Evolutionary conservation across 1,284 basidiomycete genomes (phyloP).

Genomic region (Macrocystidia cucumis): DNA sequence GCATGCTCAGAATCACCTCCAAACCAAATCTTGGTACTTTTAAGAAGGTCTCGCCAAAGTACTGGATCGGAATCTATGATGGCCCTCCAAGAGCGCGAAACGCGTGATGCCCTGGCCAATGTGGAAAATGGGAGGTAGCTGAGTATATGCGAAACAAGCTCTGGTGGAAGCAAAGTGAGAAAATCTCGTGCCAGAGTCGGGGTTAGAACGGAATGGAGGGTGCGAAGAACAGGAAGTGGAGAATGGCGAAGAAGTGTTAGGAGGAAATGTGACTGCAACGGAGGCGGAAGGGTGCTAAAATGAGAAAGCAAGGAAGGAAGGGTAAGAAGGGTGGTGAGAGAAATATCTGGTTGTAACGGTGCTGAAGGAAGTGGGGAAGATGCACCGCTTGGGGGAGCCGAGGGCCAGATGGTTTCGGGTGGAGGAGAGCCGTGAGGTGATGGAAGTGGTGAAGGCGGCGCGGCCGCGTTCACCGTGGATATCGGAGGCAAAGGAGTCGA

Average conservation of each 20-base stretch:
- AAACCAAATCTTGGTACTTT: constrained; percentile 77
- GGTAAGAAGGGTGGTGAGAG: constrained; percentile 71
- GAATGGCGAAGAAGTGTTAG: constrained; percentile 81
- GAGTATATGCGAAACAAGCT: constrained; percentile 76
- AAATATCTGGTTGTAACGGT: constrained; percentile 71
- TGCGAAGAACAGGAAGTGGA: constrained; percentile 75
- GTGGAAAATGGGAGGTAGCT: constrained; percentile 71
- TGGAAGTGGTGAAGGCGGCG: constrained; percentile 74
- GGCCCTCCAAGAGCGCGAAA: constrained; percentile 74
- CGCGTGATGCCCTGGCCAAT: constrained; percentile 72
- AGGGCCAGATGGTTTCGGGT: constrained; percentile 66
- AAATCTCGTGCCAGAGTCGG: constrained; percentile 86
- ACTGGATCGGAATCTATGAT: constrained; percentile 82
- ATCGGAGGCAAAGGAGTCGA: constrained; percentile 48
- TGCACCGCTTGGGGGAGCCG: constrained; percentile 65
- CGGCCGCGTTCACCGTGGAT: constrained; percentile 55
- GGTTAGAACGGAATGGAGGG: constrained; percentile 74
- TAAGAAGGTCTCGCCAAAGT: constrained; percentile 77
- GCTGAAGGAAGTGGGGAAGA: constrained; percentile 61
- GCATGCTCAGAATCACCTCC: constrained; percentile 70
- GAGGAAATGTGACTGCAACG: constrained; percentile 79
- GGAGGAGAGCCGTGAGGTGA: constrained; percentile 77
- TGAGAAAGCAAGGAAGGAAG: constrained; percentile 71
- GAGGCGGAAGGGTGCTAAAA: constrained; percentile 63
- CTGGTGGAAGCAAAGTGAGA: constrained; percentile 76